These are phyloP conservation scores for Mallotus repandus DNA, from an alignment of 441 rosid genomes.

Conservation along the genomic window DNA sequence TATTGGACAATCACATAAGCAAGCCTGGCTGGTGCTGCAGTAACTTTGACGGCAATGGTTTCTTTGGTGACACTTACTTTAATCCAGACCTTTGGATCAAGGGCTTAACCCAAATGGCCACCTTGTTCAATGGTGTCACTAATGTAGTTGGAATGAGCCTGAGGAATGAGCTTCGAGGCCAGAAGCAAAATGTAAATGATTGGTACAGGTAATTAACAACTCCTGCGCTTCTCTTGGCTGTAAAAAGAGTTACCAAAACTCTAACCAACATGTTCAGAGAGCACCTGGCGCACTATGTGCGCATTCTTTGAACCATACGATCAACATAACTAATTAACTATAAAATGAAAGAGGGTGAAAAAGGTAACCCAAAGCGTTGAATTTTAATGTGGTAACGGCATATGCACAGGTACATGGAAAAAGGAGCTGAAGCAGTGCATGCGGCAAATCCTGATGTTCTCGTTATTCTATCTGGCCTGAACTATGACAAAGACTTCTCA, in stretches of 20 bases:
- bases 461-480: constrained; percentile 69
- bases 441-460: constrained; percentile 61
- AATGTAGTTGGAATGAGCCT: constrained; percentile 77
- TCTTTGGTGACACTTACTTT: constrained; percentile 76
- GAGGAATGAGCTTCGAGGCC: constrained; percentile 86
- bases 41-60: constrained; percentile 73
- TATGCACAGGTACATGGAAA: constrained; percentile 51
- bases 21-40: constrained; percentile 91
- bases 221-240: neutral
- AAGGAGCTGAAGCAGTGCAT: constrained; percentile 79
- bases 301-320: too few species aligned
- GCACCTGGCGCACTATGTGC: too few species aligned
- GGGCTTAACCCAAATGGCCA: constrained; percentile 65
- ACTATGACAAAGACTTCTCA: constrained; percentile 47
- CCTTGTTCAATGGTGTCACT: constrained; percentile 46
- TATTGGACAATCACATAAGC: constrained; percentile 80
- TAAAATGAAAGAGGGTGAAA: too few species aligned
- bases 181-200: constrained; percentile 62
- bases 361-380: too few species aligned
- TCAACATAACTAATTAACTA: too few species aligned
- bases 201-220: constrained; percentile 61
- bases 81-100: constrained; percentile 65
- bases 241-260: too few species aligned
- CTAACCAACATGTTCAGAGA: too few species aligned
- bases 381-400: neutral